Evolutionary conservation across 129 eudicot genomes (phyloP), one percentile per base, ranked within the genome.

Genomic region (Lactuca sativa): DNA sequence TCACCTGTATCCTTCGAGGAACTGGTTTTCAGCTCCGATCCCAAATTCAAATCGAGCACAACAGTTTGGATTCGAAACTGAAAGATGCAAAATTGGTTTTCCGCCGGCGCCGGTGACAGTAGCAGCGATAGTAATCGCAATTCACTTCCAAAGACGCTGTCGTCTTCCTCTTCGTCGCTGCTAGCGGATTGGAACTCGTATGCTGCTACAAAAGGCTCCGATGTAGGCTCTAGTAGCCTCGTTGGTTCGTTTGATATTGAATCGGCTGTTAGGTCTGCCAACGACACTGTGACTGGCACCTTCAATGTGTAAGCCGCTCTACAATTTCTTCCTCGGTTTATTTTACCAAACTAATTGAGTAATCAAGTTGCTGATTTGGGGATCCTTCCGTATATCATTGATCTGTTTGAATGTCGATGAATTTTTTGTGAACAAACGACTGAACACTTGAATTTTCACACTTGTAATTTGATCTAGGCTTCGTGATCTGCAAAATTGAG

Each of bases 281-380:
- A 87, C 78, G 91, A 90, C 82, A 76, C 97, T 80, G 89, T 90
- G 55, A 78, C 97, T 37, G 97, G 97, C 62, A 90, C 95, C 52
- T 90, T 90, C 56, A 78, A 71, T 18, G 91, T 81, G 97, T 87
- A 83, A 82, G 95, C 66, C 9, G 4, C 15, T 44, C 38, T 9
- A 43, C 34, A 13, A 14, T 3, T 57, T 36, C 59, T 33, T 13
- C 8, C 37, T 37, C 13, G 2, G 17, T 48, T 32, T 49, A 38
- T 60, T 71, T 41, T 48, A 3, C 12, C 13, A 14, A 32, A 51
- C 41, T 52, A 21, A 34, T 53, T 63, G 3, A 58, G 44, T 43
- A 21, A 34, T 38, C 63, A 1, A 58, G 57, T 58, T 44, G 48
- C 48, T 64, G 64, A 54, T 73, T 52, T 62, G 16, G 55, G 62